phyloP scores from a whole-genome alignment of 257 asterid species.

The Fraxinus anomala region DNA sequence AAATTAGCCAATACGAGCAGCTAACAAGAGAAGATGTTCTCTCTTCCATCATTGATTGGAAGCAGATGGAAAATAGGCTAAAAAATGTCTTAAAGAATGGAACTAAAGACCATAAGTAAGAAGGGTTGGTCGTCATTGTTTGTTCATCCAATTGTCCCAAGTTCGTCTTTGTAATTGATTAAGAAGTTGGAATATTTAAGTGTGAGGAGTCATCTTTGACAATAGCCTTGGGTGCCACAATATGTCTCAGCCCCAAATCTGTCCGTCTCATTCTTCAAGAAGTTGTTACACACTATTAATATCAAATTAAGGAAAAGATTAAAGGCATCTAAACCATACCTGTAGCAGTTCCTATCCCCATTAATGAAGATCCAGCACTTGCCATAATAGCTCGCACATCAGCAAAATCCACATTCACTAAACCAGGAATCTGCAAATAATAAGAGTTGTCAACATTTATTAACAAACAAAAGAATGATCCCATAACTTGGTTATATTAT shows the following conservation, averaged over 20 bases:
- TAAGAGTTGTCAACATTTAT: conserved; percentile 11
- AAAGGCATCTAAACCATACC: conserved; percentile 47
- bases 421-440: conserved; percentile 83
- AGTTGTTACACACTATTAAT: conserved; percentile 1
- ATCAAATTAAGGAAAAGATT: neutral
- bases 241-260: neutral
- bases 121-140: neutral
- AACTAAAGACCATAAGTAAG: neutral
- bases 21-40: neutral
- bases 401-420: conserved; percentile 96
- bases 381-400: conserved; percentile 98
- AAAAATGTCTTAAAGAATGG: neutral
- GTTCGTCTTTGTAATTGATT: too few species aligned
- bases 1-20: neutral
- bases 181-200: neutral
- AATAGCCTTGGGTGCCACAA: neutral
- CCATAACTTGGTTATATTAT: neutral
- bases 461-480: conserved; percentile 21
- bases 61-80: neutral
- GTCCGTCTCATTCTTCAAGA: neutral
- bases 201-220: conserved; percentile 1
- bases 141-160: neutral
- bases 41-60: neutral
- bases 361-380: conserved; percentile 87
- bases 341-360: conserved; percentile 98